Evolutionary conservation across 2,329 filamentous ascomycete species (phyloP).

Genomic region (Exophiala alcalophila): DNA sequence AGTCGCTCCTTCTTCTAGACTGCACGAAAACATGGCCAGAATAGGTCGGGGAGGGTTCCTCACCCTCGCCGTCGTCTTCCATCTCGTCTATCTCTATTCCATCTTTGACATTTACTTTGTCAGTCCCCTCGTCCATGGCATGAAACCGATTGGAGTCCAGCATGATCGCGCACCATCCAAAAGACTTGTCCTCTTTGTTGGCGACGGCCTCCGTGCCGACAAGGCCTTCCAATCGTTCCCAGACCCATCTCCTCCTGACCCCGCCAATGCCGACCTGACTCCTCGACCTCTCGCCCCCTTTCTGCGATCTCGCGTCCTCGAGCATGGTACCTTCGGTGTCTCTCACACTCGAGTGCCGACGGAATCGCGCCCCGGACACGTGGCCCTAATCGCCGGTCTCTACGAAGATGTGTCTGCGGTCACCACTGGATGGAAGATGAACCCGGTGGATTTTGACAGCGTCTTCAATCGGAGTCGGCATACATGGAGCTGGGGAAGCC

Average conservation of each 20-base stretch:
- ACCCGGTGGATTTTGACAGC: conserved; percentile 97
- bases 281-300: conserved; percentile 85
- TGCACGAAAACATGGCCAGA: conserved; percentile 46
- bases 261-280: conserved; percentile 55
- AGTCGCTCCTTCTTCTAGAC: conserved; percentile 28
- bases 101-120: conserved; percentile 99
- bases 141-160: conserved; percentile 75
- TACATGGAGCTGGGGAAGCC: conserved; percentile 99
- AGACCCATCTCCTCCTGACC: conserved; percentile 68
- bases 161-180: conserved; percentile 69
- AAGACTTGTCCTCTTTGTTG: conserved; percentile 88
- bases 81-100: conserved; percentile 87
- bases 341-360: conserved; percentile 96
- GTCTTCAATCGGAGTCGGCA: conserved; percentile 96
- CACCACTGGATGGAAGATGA: conserved; percentile 96
- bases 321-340: conserved; percentile 92
- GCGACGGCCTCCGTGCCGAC: conserved; percentile 94
- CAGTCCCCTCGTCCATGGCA: conserved; percentile 93
- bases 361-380: conserved; percentile 92
- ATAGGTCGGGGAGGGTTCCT: conserved; percentile 76
- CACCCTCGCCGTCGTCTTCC: conserved; percentile 84
- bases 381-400: conserved; percentile 90
- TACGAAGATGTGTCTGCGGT: conserved; percentile 98
- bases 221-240: conserved; percentile 94
- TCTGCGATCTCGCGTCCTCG: conserved; percentile 80